Conservation (phyloP, 2,329 filamentous ascomycete species). For the Exserohilum turcica region DNA sequence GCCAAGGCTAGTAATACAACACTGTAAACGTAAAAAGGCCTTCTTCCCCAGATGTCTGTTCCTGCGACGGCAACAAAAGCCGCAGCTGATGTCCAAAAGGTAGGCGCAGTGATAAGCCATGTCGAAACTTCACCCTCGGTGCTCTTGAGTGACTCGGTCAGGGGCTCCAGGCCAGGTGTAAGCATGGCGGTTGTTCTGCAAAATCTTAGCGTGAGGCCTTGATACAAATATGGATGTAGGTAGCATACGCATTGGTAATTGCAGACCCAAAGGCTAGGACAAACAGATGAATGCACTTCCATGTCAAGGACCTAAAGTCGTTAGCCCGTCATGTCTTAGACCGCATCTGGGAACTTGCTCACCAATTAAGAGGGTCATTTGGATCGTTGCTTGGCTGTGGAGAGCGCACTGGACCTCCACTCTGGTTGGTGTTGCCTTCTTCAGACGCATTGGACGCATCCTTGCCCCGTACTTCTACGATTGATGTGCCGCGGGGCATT, state of each 20-base stretch:
- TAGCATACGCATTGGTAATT: constrained; percentile 18
- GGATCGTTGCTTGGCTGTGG: constrained; percentile 9
- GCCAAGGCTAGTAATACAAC: constrained; percentile 14
- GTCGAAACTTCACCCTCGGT: constrained; percentile 15
- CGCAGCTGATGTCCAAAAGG: constrained; percentile 20
- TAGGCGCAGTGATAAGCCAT: constrained; percentile 19
- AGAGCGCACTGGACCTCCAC: constrained; percentile 5
- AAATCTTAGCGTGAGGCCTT: neutral
- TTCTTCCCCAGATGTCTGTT: constrained; percentile 17
- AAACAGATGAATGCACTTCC: constrained; percentile 15
- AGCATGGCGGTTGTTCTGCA: constrained; percentile 17
- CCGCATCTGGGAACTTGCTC: neutral
- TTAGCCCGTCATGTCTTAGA: neutral
- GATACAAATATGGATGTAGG: neutral
- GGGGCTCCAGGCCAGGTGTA: constrained; percentile 15
- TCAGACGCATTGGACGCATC: constrained; percentile 9
- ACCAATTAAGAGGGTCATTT: constrained; percentile 20
- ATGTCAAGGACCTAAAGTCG: constrained; percentile 7
- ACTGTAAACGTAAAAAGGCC: constrained; percentile 15
- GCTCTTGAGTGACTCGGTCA: constrained; percentile 15
- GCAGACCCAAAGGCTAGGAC: constrained; percentile 20
- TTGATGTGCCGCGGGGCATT: constrained; percentile 11
- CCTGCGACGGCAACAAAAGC: constrained; percentile 18
- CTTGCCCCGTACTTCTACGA: constrained; percentile 9
- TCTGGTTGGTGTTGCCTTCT: constrained; percentile 8